Evolutionary conservation across 495 filamentous ascomycete species (phyloP), one percentile per base, ranked within the genome.

Genomic region (Neurospora sp.): DNA sequence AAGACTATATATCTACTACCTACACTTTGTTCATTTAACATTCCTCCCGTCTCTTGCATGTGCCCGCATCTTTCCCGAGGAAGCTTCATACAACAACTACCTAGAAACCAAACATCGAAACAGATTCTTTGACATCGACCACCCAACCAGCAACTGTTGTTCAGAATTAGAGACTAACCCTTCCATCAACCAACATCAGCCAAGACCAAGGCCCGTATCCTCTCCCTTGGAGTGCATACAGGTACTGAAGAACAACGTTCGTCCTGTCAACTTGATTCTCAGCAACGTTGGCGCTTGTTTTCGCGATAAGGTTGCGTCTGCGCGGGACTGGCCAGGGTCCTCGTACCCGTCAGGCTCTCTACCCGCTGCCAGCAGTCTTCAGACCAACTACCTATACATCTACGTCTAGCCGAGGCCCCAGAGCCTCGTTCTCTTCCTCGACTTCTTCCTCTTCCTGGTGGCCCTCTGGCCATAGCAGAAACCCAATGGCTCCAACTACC

Each of bases 401-500:
- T 38, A 8, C 53, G 10, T 10, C 35, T 8, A 73, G 22, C 10
- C 14, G 61, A 27, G 69, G 39, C 20, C n/a, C 71, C 44, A 41
- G 53, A 71, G 37, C 45, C 39, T 77, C 69, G 40, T 79, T 74
- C 53, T 61, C 53, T 61, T 8, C 53, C 16, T 61, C 53, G 53
- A 2, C 53, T 61, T 61, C 27, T 18, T 31, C 22, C 7, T 61
- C 53, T 3, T 35, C 5, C 72, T 77, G 76, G 75, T 80, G 83
- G 81, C 77, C 80, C n/a, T 22, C 69, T n/a, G 78, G 76, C 74
- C 78, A 70, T 68, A 71, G 76, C 71, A 69, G 65, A 73, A 77
- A 61, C 22, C 53, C 70, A 42, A 85, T 83, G 83, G 73, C 82
- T 8, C 73, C 53, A 61, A 31, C 53, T 35, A 18, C 75, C 4